These are phyloP conservation scores for Gymnopilus dilepis DNA, from an alignment of 768 basidiomycete genomes.

Conservation along the genomic window DNA sequence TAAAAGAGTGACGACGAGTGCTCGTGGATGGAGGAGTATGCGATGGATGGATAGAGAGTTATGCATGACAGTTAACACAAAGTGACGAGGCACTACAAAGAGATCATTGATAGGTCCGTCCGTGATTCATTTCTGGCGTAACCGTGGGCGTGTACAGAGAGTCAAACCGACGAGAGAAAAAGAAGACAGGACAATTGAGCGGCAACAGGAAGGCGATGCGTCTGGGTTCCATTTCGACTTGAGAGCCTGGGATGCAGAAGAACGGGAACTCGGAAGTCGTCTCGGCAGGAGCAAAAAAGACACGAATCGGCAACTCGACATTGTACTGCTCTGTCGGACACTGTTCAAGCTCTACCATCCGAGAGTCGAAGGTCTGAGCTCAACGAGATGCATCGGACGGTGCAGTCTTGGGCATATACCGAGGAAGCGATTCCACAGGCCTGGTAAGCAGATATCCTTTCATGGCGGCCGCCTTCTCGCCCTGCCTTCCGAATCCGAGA, in stretches of 20 bases:
- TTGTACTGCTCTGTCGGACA: neutral
- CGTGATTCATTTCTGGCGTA: constrained; percentile 3
- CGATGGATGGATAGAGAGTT: neutral
- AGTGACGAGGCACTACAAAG: neutral
- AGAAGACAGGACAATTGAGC: constrained; percentile 3
- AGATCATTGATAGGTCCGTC: constrained; percentile 4
- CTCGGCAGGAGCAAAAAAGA: neutral
- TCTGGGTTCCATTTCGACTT: neutral
- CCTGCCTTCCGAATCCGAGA: constrained; percentile 82
- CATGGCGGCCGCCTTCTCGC: constrained; percentile 71
- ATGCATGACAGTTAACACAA: neutral
- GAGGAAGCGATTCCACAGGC: constrained; percentile 65
- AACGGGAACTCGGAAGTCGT: neutral
- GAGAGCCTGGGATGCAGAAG: no score
- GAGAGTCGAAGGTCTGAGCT: no score
- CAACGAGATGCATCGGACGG: no score
- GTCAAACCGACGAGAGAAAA: neutral
- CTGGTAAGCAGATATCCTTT: constrained; percentile 68
- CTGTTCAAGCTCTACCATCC: no score
- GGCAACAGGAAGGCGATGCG: neutral
- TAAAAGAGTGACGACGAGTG: constrained; percentile 14
- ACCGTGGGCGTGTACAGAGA: neutral
- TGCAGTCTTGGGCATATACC: constrained; percentile 41
- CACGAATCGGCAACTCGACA: neutral
- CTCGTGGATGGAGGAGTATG: neutral